These are phyloP conservation scores for Drechslerella dactyloides DNA, from an alignment of 2,329 filamentous ascomycete species.

Conservation along the genomic window DNA sequence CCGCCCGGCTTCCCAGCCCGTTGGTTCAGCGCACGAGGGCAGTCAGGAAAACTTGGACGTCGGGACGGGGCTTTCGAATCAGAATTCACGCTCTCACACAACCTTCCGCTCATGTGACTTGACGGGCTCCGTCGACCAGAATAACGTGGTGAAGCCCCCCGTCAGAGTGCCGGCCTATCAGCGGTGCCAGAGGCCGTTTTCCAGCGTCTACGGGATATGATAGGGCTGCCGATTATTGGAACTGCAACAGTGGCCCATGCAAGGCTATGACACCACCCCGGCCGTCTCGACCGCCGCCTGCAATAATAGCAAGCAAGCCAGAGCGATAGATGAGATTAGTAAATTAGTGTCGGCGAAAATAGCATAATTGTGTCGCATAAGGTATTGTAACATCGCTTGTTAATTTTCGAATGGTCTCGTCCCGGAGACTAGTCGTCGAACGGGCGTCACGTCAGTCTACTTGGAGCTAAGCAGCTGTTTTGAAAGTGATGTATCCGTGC, in stretches of 20 bases:
- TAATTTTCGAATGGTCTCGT: no score
- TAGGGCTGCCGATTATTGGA: constrained; percentile 42
- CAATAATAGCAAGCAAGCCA: no score
- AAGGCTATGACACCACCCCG: no score
- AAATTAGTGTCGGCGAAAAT: no score
- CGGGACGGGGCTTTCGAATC: constrained; percentile 47
- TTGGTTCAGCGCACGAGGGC: constrained; percentile 33
- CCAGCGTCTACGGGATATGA: constrained; percentile 36
- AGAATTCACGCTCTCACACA: constrained; percentile 49
- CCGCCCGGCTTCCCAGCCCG: constrained; percentile 24
- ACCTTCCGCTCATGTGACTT: constrained; percentile 50
- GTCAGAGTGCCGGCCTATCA: constrained; percentile 37
- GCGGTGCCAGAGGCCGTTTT: constrained; percentile 41
- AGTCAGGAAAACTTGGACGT: constrained; percentile 12
- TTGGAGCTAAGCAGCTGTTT: no score
- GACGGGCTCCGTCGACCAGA: constrained; percentile 46
- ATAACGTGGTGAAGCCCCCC: constrained; percentile 42
- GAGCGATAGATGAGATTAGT: no score
- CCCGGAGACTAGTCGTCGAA: no score
- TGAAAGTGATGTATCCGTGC: constrained; percentile 2
- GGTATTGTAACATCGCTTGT: no score
- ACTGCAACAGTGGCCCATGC: no score
- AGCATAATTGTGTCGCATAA: no score
- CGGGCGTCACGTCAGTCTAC: not conserved
- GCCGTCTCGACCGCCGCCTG: no score